Conservation (phyloP, 257 asterid genomes). For the Solanum chiquidenum region DNA sequence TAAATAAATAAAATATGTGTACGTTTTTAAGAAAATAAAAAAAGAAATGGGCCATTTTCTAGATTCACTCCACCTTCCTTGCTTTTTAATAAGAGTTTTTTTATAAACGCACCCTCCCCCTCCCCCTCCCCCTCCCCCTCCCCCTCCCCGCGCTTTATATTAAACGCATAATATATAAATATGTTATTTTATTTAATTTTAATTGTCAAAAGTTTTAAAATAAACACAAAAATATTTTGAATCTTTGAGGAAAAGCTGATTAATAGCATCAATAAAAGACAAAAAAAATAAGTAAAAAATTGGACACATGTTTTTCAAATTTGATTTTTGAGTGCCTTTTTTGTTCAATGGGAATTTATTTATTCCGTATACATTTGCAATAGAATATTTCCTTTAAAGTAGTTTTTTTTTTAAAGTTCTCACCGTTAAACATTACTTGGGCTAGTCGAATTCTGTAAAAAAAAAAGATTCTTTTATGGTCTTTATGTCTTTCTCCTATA, state of each 20-base stretch:
- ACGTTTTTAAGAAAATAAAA: constrained; percentile 31
- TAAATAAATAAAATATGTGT: constrained; percentile 18
- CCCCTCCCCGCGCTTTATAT: neutral
- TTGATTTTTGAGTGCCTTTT: neutral
- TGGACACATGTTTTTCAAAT: neutral
- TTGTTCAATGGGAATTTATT: neutral
- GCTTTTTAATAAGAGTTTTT: constrained; percentile 27
- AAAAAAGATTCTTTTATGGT: neutral
- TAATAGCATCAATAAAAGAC: neutral
- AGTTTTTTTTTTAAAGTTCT: neutral
- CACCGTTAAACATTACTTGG: neutral
- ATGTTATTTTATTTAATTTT: neutral
- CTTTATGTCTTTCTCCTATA: neutral
- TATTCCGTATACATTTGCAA: neutral
- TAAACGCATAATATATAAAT: no score
- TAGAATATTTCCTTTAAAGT: neutral
- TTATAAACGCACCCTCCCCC: neutral
- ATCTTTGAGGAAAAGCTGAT: neutral
- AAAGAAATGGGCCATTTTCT: constrained; percentile 27
- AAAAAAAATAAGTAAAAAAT: neutral
- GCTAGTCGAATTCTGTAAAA: neutral
- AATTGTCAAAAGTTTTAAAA: neutral
- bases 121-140: no score
- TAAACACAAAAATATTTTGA: neutral
- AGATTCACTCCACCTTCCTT: constrained; percentile 68